Conservation (phyloP, 768 basidiomycete genomes). For the Tubosaeta sp. region DNA sequence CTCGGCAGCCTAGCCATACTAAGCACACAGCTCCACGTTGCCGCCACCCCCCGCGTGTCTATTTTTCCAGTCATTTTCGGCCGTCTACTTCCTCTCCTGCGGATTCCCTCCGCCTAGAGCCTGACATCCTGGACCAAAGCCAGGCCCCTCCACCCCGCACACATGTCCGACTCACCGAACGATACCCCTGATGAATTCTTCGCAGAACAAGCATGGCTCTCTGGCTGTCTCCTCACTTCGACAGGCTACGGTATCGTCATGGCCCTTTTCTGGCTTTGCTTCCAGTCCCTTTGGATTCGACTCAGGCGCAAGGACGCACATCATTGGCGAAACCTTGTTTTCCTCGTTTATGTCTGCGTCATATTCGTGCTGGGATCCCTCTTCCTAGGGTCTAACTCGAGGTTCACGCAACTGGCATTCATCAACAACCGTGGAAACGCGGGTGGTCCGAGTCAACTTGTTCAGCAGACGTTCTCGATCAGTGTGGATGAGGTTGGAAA, state of each 20-base stretch:
- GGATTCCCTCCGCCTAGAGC: background rate
- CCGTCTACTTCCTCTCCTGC: background rate
- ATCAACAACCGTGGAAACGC: slow-evolving; percentile 25
- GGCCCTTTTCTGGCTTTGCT: slow-evolving; percentile 23
- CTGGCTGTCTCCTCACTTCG: slow-evolving; percentile 24
- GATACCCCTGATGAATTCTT: slow-evolving; percentile 15
- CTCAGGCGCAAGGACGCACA: slow-evolving; percentile 13
- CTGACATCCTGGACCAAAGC: slow-evolving; percentile 1
- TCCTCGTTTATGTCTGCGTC: slow-evolving; percentile 21
- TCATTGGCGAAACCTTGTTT: slow-evolving; percentile 13
- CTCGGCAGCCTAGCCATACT: background rate
- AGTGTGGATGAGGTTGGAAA: slow-evolving; percentile 20
- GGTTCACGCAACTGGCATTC: slow-evolving; percentile 29
- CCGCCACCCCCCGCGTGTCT: background rate
- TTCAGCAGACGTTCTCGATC: slow-evolving; percentile 28
- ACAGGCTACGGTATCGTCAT: slow-evolving; percentile 25
- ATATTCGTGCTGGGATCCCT: slow-evolving; percentile 25
- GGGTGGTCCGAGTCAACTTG: slow-evolving; percentile 23
- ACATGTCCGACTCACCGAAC: slow-evolving; percentile 17
- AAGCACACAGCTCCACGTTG: background rate
- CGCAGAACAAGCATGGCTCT: slow-evolving; percentile 28
- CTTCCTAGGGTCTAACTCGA: slow-evolving; percentile 23
- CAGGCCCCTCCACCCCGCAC: slow-evolving; percentile 5
- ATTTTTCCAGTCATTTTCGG: background rate
- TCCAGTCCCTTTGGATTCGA: slow-evolving; percentile 15